These are phyloP conservation scores for Pyricularia pennisetigena DNA, from an alignment of 2,329 filamentous ascomycete genomes.

Conservation along the genomic window DNA sequence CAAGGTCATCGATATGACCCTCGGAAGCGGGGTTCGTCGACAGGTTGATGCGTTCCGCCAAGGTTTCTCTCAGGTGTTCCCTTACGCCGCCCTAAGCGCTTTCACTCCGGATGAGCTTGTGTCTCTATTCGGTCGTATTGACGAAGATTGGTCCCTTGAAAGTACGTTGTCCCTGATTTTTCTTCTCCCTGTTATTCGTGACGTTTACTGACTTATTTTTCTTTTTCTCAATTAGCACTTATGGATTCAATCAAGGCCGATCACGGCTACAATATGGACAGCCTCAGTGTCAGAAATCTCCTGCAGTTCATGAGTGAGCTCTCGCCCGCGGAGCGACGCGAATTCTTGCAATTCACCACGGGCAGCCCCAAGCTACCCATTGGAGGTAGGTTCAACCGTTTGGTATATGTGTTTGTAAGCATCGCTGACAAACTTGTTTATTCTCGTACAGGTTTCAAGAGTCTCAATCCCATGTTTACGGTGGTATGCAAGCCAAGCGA, in stretches of 20 bases:
- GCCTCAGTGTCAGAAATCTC: slow-evolving; percentile 86
- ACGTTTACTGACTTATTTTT: neutral
- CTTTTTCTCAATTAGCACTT: slow-evolving; percentile 47
- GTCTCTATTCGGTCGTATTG: slow-evolving; percentile 82
- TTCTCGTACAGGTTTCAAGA: slow-evolving; percentile 69
- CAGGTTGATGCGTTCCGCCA: slow-evolving; percentile 86
- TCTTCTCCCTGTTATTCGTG: neutral
- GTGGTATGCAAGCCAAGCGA: slow-evolving; percentile 99
- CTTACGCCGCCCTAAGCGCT: slow-evolving; percentile 81
- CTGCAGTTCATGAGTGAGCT: slow-evolving; percentile 93
- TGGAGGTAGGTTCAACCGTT: slow-evolving; percentile 57
- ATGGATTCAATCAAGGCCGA: slow-evolving; percentile 99
- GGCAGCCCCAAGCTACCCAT: slow-evolving; percentile 97
- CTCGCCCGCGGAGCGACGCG: slow-evolving; percentile 61
- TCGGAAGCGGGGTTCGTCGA: slow-evolving; percentile 76
- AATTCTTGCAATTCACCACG: slow-evolving; percentile 96
- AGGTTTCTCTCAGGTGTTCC: slow-evolving; percentile 94
- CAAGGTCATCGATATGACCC: slow-evolving; percentile 80
- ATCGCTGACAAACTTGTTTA: slow-evolving; percentile 19
- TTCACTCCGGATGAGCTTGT: slow-evolving; percentile 95
- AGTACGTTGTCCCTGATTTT: slow-evolving; percentile 47
- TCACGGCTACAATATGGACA: slow-evolving; percentile 98
- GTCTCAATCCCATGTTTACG: slow-evolving; percentile 94
- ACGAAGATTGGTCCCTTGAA: slow-evolving; percentile 96
- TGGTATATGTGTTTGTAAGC: neutral